Base-by-base conservation (phyloP, 1,139 yeast species). In the Debaryomyces robertsiae region DNA sequence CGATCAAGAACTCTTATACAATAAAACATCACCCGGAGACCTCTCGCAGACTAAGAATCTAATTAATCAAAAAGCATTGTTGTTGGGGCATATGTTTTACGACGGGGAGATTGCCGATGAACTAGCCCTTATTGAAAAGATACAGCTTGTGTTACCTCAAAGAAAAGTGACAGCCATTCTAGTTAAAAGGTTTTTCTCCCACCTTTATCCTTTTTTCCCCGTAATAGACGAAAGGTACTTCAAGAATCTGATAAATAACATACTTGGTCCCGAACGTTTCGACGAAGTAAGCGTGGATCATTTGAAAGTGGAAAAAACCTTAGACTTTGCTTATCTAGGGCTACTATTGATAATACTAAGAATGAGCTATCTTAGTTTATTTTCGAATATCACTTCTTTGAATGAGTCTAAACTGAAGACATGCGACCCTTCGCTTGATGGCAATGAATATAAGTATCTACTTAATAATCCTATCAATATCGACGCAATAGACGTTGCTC, bases 171-270 rank as follows among this genome's bases (percentile, higher is more conserved):
- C 76, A 2, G 77, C 82, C 81, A 48, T 66, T 25, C 61, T 73
- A 3, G 52, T 77, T n/a, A 64, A 69, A 24, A 54, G 75, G 19
- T 79, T 66, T 48, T 78, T 78, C 53, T 50, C 53, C 2, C 60
- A 63, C 23, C 63, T 76, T 9, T 75, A 75, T 44, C 75, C 76
- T 0, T 63, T 71, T 36, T 52, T 66, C 43, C 83, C 84, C 2
- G 62, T 69, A 38, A 36, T 79, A 7, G 81, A 77, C 45, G 79
- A 79, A 49, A 49, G 42, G 15, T 54, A 52, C 2, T 58, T 65
- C 32, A 50, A 50, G 33, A 42, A 40, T 10, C 44, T 52, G 23
- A 42, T 64, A 4, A 42, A 47, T 3, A 47, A 49, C 30, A 48
- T 67, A 3, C 52, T 67, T 24, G 72, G 71, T 0, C 49, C 53